Base-by-base conservation (phyloP, 768 basidiomycete genomes). In the Xanthoconium stramineum region DNA sequence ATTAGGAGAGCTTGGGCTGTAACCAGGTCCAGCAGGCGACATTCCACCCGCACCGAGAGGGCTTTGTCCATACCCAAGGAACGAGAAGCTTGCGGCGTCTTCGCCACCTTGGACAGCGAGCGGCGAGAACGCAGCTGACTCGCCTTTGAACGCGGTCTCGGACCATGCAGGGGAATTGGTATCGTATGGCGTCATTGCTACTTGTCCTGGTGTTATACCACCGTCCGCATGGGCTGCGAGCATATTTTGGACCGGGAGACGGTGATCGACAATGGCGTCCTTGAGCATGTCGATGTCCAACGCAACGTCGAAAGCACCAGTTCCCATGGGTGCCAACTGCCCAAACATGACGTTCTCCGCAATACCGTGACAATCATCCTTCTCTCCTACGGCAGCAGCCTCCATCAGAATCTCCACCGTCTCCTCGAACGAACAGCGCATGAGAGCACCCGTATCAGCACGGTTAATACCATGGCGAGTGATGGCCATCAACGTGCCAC, bases 321-420 rank as follows among this genome's bases (percentile, higher is more conserved):
- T 98, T 50, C 97, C 97, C 94, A 99, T 98, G 1, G 95, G 95
- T n/a, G 96, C 95, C 84, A 98, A 90, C 75, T 98, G 97, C 17
- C 97, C 97, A 64, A 99, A 93, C 81, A 99, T 86, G 40, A 99
- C 94, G 66, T 98, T 98, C 79, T 98, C 96, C n/a, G 97, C 97
- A 33, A 99, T 86, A 43, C 96, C 97, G 52, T 92, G 92, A 69
- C 97, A 99, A 63, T 98, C 96, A 61, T 99, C 97, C 72, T 94
- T 92, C 77, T 98, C 96, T 52, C 97, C 97, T 24, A 95, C 90
- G 1, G 96, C 94, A 2, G 97, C 97, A 0, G 97, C 97, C 70
- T 99, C 97, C 89, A 98, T 95, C 53, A 99, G 74, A 65, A 98
- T 98, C 70, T 99, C 97, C 58, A 99, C 97, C 3, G 97, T 99